These are phyloP conservation scores for Colletotrichum musicola DNA, from an alignment of 2,329 filamentous ascomycete species.

Conservation along the genomic window DNA sequence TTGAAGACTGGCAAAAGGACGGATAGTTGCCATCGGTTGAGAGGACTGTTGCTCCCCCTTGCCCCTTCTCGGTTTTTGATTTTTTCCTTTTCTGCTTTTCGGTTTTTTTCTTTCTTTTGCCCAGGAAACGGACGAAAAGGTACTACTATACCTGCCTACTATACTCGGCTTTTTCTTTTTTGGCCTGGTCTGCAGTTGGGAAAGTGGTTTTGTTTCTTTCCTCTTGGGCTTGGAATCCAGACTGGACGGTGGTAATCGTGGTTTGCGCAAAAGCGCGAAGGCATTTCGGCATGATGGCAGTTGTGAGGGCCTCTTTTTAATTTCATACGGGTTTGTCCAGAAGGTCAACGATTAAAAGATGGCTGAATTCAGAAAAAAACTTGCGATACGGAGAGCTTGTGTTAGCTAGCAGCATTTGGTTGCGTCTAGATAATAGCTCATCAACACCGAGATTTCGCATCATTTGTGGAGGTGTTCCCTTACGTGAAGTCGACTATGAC, in stretches of 20 bases:
- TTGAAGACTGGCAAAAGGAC: background rate
- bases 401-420: background rate
- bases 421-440: background rate
- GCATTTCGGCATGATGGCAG: background rate
- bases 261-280: background rate
- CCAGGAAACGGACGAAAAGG: too few relatives aligned
- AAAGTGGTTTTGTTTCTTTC: background rate
- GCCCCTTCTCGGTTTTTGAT: background rate
- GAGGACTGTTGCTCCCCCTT: background rate
- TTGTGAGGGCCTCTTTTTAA: slow-evolving; percentile 1
- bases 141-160: background rate
- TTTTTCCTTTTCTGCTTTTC: background rate
- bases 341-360: background rate
- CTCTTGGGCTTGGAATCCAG: background rate
- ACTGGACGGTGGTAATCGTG: too few relatives aligned
- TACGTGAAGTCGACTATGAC: background rate
- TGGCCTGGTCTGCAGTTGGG: background rate
- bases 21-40: background rate
- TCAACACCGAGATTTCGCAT: background rate
- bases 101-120: too few relatives aligned
- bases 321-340: background rate
- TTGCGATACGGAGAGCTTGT: background rate
- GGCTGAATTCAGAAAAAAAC: background rate
- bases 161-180: background rate
- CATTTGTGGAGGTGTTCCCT: background rate